Conservation (phyloP, 345 rosid genomes). For the Triadica sebifera region DNA sequence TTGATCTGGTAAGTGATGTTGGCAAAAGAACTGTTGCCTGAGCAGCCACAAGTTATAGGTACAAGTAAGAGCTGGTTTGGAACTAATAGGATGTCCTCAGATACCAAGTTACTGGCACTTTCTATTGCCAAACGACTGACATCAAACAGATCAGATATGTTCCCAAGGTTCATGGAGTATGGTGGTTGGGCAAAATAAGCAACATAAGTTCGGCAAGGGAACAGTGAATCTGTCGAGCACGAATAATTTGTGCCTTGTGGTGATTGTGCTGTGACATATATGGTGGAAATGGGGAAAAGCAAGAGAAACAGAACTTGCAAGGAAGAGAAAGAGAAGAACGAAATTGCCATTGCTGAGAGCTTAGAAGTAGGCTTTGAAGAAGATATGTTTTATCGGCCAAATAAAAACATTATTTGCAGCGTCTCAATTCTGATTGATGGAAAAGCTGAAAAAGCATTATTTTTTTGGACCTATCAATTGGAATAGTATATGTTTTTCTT, state of each 20-base stretch:
- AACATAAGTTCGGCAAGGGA: constrained; percentile 43
- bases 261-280: constrained; percentile 30
- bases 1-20: constrained; percentile 51
- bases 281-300: constrained; percentile 23
- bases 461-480: constrained; percentile 22
- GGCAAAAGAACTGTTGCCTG: constrained; percentile 43
- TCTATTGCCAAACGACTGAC: constrained; percentile 37
- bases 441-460: constrained; percentile 20
- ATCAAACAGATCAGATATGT: constrained; percentile 46
- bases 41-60: constrained; percentile 53
- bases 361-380: neutral
- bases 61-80: constrained; percentile 55
- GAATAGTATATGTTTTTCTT: constrained; percentile 12
- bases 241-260: constrained; percentile 37
- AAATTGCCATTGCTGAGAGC: constrained; percentile 37
- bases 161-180: constrained; percentile 38
- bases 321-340: constrained; percentile 15
- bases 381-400: neutral
- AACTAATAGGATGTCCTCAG: constrained; percentile 37
- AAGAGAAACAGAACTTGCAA: constrained; percentile 22
- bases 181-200: constrained; percentile 41
- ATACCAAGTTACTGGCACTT: constrained; percentile 47
- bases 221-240: constrained; percentile 24
- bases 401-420: constrained; percentile 11
- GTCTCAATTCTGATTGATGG: constrained; percentile 14